These are phyloP conservation scores for Coemansia umbellata DNA, from an alignment of 192 early-diverging fungal species.

Conservation along the genomic window DNA sequence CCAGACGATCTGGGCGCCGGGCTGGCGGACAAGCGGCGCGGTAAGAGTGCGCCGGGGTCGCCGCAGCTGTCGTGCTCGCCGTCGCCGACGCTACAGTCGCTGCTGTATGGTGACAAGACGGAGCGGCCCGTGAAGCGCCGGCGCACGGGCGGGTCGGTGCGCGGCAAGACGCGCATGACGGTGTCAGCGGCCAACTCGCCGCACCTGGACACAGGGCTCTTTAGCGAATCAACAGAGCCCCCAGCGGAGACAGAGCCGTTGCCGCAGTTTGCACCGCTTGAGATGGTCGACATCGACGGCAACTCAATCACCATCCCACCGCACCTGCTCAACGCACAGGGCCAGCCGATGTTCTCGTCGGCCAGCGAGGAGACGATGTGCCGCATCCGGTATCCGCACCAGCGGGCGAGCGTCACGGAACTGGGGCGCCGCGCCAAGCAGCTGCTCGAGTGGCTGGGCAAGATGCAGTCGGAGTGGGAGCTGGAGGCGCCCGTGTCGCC, in stretches of 20 bases:
- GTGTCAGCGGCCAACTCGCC: constrained; percentile 42
- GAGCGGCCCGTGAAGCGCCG: constrained; percentile 9
- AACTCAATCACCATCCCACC: constrained; percentile 32
- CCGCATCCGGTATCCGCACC: constrained; percentile 43
- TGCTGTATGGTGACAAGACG: constrained; percentile 18
- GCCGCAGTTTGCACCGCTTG: constrained; percentile 34
- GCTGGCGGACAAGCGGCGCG: constrained; percentile 16
- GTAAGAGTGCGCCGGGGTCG: constrained; percentile 39
- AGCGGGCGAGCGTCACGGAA: constrained; percentile 26
- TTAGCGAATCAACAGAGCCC: neutral
- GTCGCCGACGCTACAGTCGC: constrained; percentile 21
- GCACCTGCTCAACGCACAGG: constrained; percentile 31
- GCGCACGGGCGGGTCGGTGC: constrained; percentile 3
- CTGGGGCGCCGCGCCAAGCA: constrained; percentile 47
- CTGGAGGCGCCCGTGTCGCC: constrained; percentile 27
- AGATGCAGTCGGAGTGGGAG: constrained; percentile 45
- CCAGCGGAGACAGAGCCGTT: constrained; percentile 12
- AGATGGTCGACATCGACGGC: constrained; percentile 32
- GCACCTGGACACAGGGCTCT: constrained; percentile 10
- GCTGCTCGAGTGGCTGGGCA: constrained; percentile 51
- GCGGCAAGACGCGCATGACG: constrained; percentile 11
- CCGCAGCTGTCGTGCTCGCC: constrained; percentile 19
- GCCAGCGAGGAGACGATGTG: constrained; percentile 33
- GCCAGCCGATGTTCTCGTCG: constrained; percentile 47
- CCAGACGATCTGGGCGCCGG: neutral